Percentiles rank a stretch among this genome's conserved stretches.
These are phyloP conservation scores for Brassica hybrid DNA, from an alignment of 441 rosid species.

Conservation along the genomic window DNA sequence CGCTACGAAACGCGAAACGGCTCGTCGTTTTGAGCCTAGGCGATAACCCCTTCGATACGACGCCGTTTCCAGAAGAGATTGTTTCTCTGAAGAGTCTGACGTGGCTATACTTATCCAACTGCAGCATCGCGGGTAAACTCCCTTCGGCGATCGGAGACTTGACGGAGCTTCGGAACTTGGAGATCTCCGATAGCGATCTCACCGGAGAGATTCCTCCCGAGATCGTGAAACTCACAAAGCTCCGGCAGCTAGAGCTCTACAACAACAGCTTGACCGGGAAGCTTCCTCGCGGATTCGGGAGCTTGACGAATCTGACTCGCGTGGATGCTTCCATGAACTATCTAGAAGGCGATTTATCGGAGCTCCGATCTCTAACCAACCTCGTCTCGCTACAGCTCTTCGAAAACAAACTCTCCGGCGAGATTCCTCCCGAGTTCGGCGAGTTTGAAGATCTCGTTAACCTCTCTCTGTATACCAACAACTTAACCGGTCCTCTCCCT, in stretches of 20 bases:
- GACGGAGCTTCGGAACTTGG: constrained; percentile 60
- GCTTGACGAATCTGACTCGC: constrained; percentile 58
- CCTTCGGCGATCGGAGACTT: constrained; percentile 69
- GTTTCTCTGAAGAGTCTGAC: constrained; percentile 55
- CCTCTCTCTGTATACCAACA: constrained; percentile 72
- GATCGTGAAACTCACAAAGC: constrained; percentile 64
- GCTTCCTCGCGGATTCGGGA: constrained; percentile 70
- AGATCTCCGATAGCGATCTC: constrained; percentile 58
- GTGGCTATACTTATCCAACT: constrained; percentile 69
- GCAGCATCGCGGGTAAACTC: constrained; percentile 64
- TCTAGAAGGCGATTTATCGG: constrained; percentile 64
- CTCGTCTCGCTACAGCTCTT: constrained; percentile 70
- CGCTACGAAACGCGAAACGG: constrained; percentile 55
- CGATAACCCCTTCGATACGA: constrained; percentile 64
- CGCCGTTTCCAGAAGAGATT: constrained; percentile 59
- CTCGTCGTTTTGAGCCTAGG: constrained; percentile 69
- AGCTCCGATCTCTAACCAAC: constrained; percentile 57
- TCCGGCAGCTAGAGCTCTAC: constrained; percentile 76
- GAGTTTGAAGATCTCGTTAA: constrained; percentile 64
- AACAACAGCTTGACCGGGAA: constrained; percentile 65
- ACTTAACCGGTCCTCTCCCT: constrained; percentile 75
- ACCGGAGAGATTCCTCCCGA: constrained; percentile 69
- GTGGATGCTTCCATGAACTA: constrained; percentile 71
- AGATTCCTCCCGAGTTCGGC: constrained; percentile 79
- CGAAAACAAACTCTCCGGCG: constrained; percentile 63